These are phyloP conservation scores for Peronosclerospora sorghi DNA, from an alignment of 352 stramenopile genomes.

Conservation along the genomic window DNA sequence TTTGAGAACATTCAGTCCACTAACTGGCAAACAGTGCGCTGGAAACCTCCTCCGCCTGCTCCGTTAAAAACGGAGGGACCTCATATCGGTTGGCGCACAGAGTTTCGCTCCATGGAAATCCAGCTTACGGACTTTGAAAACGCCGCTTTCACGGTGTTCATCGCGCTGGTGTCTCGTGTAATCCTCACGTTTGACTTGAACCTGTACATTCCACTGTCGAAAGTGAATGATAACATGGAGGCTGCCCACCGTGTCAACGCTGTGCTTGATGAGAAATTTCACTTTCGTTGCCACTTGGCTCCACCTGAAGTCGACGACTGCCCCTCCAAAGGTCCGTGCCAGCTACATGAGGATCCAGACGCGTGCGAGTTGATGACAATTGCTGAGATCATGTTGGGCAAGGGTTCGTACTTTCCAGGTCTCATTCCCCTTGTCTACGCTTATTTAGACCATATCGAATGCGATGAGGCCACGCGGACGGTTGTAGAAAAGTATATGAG, in stretches of 20 bases:
- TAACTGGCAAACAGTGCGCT: constrained; percentile 99
- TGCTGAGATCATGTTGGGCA: constrained; percentile 93
- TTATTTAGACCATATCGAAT: constrained; percentile 97
- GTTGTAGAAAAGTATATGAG: constrained; percentile 69
- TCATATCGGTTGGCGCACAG: constrained; percentile 80
- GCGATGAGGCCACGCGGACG: constrained; percentile 84
- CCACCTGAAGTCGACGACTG: constrained; percentile 72
- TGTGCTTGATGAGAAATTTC: constrained; percentile 93
- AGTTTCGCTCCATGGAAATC: constrained; percentile 99
- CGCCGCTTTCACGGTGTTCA: constrained; percentile 98
- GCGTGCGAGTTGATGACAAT: constrained; percentile 94
- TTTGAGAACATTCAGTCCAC: constrained; percentile 99
- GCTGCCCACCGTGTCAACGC: constrained; percentile 93
- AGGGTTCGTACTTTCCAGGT: constrained; percentile 94
- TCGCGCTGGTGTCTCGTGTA: constrained; percentile 93
- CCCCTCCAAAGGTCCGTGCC: constrained; percentile 22
- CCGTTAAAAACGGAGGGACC: constrained; percentile 17
- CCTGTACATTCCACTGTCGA: constrained; percentile 97
- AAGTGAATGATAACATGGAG: constrained; percentile 98
- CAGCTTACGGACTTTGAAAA: constrained; percentile 99
- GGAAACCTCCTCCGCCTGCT: constrained; percentile 95
- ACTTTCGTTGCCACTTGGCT: constrained; percentile 93
- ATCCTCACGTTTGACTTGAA: constrained; percentile 99
- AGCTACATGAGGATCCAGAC: constrained; percentile 52
- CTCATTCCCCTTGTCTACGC: constrained; percentile 94